Base-by-base conservation (phyloP, 1,139 yeast species). In the Saccharomycopsis crataegensis region DNA sequence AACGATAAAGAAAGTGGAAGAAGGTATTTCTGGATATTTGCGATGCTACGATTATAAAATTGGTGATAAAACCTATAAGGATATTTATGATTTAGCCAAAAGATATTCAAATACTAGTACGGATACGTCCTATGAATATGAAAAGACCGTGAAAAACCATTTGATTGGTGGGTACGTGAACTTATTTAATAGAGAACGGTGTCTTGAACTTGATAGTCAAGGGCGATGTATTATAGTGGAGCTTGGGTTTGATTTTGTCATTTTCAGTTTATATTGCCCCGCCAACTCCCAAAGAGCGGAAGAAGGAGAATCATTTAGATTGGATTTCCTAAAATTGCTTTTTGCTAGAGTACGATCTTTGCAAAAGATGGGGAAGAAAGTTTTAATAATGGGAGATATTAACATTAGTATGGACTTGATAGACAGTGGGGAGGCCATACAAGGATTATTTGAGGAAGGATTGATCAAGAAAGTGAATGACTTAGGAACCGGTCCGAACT, bases 241-340 rank as follows among this genome's bases (percentile, higher is more conserved):
- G 63, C 64, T 91, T 34, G 84, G 82, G 0, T 72, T 68, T 57
- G 76, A 79, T 58, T 67, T 82, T 1, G 86, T 86, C 1, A 67
- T 93, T 0, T 80, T 93, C 53, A 81, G 91, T 0, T 76, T 89
- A 1, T 93, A 93, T 64, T 91, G 98, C 64, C 98, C 98, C 0
- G 98, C 98, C 0, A 89, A 90, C 64, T 87, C 97, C 0, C 71
- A 71, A 68, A 73, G 70, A 0, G 78, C 89, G 0, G 90, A 82
- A 3, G 87, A 82, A 51, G 94, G 94, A 9, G 86, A 83, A 56
- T 67, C 66, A 17, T 85, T 73, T 61, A 70, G 96, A 47, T 63
- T 79, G 46, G 66, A 70, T 11, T 93, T 87, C 62, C 71, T 87
- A 55, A 70, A 72, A 16, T 67, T 78, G 0, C 65, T 93, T 51